A percentile compares a stretch with the other conserved stretches of the same genome.
Evolutionary conservation across 2,329 filamentous ascomycete species (phyloP).

Genomic region (Ophiosphaerella narmari): DNA sequence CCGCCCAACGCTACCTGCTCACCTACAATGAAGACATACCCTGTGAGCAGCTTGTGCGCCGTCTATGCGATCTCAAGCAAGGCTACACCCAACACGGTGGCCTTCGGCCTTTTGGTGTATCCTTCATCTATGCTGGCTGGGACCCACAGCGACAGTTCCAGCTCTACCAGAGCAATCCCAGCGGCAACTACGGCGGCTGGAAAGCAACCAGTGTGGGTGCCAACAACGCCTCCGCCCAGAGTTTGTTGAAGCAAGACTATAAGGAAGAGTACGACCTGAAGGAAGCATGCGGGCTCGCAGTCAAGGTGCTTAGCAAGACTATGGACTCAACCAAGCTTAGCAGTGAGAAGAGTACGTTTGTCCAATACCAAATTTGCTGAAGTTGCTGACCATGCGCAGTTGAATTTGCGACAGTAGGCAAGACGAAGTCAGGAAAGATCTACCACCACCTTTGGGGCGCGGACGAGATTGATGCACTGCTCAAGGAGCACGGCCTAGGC

Average conservation of each 20-base stretch:
- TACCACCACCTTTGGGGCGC: slow-evolving; percentile 98
- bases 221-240: slow-evolving; percentile 97
- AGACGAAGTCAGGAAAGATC: slow-evolving; percentile 92
- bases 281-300: slow-evolving; percentile 95
- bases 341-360: slow-evolving; percentile 91
- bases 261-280: slow-evolving; percentile 97
- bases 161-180: slow-evolving; percentile 98
- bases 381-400: slow-evolving; percentile 60
- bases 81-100: slow-evolving; percentile 99
- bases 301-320: slow-evolving; percentile 99
- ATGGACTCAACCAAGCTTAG: slow-evolving; percentile 99
- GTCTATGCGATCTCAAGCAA: slow-evolving; percentile 97
- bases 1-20: slow-evolving; percentile 94
- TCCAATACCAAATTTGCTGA: not conserved
- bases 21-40: slow-evolving; percentile 99
- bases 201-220: slow-evolving; percentile 97
- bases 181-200: slow-evolving; percentile 98
- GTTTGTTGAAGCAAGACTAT: slow-evolving; percentile 97
- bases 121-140: slow-evolving; percentile 99
- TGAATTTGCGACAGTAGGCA: slow-evolving; percentile 96
- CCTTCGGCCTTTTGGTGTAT: slow-evolving; percentile 96
- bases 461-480: slow-evolving; percentile 90
- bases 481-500: slow-evolving; percentile 94
- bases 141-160: slow-evolving; percentile 96
- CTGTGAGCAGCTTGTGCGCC: slow-evolving; percentile 96